Conservation (phyloP, 495 filamentous ascomycete species). For the Lasiosphaeria miniovina region DNA sequence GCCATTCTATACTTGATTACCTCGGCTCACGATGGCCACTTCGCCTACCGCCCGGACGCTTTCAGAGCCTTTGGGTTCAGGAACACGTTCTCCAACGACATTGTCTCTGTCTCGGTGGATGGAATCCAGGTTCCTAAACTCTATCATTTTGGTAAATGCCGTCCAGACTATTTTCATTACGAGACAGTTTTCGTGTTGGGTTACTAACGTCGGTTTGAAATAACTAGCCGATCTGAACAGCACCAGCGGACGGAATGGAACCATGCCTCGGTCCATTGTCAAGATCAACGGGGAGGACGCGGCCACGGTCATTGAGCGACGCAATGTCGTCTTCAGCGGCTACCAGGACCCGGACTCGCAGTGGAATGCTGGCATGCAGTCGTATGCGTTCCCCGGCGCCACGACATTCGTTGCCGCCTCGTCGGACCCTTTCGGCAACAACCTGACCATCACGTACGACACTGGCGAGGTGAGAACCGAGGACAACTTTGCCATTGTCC, state of each 20-base stretch:
- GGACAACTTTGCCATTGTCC: slow-evolving; percentile 22
- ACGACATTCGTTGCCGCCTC: slow-evolving; percentile 16
- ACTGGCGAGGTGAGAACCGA: slow-evolving; percentile 19
- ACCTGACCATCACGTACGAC: slow-evolving; percentile 26
- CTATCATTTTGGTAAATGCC: slow-evolving; percentile 27
- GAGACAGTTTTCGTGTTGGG: neutral
- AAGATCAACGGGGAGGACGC: slow-evolving; percentile 36
- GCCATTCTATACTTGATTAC: slow-evolving; percentile 39
- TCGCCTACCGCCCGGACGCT: slow-evolving; percentile 29
- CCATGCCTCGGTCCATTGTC: slow-evolving; percentile 16
- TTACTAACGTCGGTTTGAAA: neutral
- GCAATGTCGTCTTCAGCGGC: slow-evolving; percentile 19
- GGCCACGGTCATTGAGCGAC: slow-evolving; percentile 19
- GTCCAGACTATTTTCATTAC: neutral
- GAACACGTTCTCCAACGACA: slow-evolving; percentile 23
- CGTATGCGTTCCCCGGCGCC: slow-evolving; percentile 11
- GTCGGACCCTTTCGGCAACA: slow-evolving; percentile 18
- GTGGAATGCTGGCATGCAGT: slow-evolving; percentile 29
- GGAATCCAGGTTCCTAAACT: slow-evolving; percentile 30
- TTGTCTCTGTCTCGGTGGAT: slow-evolving; percentile 32
- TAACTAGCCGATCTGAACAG: slow-evolving; percentile 8
- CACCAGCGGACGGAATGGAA: neutral
- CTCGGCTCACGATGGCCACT: slow-evolving; percentile 51
- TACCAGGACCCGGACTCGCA: slow-evolving; percentile 34
- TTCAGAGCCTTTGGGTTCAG: slow-evolving; percentile 29